Evolutionary conservation across 2,329 filamentous ascomycete species (phyloP).

Genomic region (Epichloe typhina): DNA sequence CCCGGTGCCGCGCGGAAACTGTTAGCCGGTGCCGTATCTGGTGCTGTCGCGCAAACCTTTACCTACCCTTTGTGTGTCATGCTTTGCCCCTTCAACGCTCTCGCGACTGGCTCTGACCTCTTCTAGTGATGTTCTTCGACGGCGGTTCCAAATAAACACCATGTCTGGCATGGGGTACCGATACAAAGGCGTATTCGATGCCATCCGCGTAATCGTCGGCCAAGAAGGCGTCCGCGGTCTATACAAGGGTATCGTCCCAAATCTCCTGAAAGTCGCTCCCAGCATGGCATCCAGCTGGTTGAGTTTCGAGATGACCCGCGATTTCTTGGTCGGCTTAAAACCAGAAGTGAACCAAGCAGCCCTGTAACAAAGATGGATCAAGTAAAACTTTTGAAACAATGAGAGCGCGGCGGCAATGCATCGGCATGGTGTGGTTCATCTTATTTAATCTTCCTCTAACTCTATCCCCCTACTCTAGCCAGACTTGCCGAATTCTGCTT

Average conservation of each 20-base stretch:
- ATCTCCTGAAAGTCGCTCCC: slow-evolving; percentile 90
- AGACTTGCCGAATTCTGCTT: not conserved
- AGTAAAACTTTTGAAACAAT: not conserved
- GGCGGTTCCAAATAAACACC: slow-evolving; percentile 96
- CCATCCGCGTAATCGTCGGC: slow-evolving; percentile 64
- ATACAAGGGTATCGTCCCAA: slow-evolving; percentile 93
- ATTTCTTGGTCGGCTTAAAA: slow-evolving; percentile 60
- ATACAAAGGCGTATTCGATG: slow-evolving; percentile 79
- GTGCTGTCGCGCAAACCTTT: slow-evolving; percentile 90
- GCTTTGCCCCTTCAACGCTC: not conserved
- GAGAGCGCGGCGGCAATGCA: not conserved
- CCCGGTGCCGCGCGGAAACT: slow-evolving; percentile 71
- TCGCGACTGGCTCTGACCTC: slow-evolving; percentile 9
- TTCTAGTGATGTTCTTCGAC: slow-evolving; percentile 70
- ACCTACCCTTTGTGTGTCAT: slow-evolving; percentile 86
- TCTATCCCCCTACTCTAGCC: not conserved
- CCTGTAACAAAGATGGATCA: slow-evolving; percentile 12
- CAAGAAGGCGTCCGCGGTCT: slow-evolving; percentile 77
- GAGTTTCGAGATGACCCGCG: slow-evolving; percentile 86
- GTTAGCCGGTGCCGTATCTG: slow-evolving; percentile 82
- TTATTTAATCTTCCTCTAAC: not conserved
- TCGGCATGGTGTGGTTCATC: not conserved
- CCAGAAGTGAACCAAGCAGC: slow-evolving; percentile 22
- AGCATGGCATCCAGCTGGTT: slow-evolving; percentile 99
- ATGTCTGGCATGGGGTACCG: slow-evolving; percentile 98